Base-by-base conservation (phyloP, 345 rosid species). In the Corchorus capsularis region DNA sequence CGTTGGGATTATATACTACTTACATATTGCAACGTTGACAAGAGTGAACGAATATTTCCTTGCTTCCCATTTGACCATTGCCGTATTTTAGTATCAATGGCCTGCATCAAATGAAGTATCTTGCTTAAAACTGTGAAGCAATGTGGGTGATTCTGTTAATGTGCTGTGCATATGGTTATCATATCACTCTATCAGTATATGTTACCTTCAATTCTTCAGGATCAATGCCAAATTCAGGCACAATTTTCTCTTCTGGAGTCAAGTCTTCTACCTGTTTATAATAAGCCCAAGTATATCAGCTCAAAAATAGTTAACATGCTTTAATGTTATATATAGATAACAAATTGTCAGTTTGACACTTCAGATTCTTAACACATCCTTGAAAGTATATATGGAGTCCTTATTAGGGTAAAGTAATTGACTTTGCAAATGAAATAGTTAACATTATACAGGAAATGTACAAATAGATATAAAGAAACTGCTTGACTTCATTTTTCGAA, bases 1-100 rank as follows among this genome's bases (percentile, higher is more conserved):
- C 22, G 63, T 22, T 59, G 43, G 12, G 12, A 49, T 43, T 69
- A 49, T 4, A 57, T 17, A 4, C 45, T 57, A 84, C 99, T 92
- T 84, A 92, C 99, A 83, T 88, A 92, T 75, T 93, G 98, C 77
- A 95, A 77, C 12, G 96, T 95, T 52, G 99, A 93, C 82, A 95
- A 78, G 46, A 95, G 90, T n/a, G 99, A 90, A 52, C 99, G 93
- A 59, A 95, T 91, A 83, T 92, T 95, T 75, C 96, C 91, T 57
- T 86, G 93, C 85, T 89, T 95, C 65, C 98, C 99, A 27, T 71
- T 75, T 47, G 91, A 92, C 98, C 99, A 95, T 34, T 86, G 85
- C 39, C 75, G 86, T 75, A 93, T 92, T 82, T 89, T 84, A 65
- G 82, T 85, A 80, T 92, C 89, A 17, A 89, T 86, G 72, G 39